phyloP scores from a whole-genome alignment of 352 stramenopile genomes.

The Phytophthora boehmeriae region DNA sequence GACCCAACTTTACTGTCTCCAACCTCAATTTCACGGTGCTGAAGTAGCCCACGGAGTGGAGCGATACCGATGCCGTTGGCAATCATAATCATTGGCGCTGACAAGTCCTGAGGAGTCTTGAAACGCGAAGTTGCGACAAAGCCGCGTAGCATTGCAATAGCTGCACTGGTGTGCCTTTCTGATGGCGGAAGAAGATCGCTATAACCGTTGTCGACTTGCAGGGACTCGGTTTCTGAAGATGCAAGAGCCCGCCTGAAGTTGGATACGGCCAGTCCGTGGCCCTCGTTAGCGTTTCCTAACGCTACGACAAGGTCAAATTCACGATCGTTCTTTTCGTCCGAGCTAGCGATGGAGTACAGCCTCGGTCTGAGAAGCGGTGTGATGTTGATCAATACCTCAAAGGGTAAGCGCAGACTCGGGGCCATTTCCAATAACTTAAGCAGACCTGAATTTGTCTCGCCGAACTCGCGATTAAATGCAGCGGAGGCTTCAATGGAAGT shows the following conservation, averaged over 20 bases:
- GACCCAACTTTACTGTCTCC: neutral
- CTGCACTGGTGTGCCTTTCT: neutral
- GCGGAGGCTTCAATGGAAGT: slow-evolving; percentile 69
- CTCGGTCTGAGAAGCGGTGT: slow-evolving; percentile 87
- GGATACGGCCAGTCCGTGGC: slow-evolving; percentile 30
- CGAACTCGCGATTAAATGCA: slow-evolving; percentile 85
- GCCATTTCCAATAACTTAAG: slow-evolving; percentile 76
- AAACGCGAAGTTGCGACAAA: slow-evolving; percentile 92
- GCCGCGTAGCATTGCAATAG: slow-evolving; percentile 43
- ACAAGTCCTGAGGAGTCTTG: slow-evolving; percentile 74
- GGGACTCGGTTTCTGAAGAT: neutral
- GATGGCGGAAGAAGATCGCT: neutral
- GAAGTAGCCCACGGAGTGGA: slow-evolving; percentile 75
- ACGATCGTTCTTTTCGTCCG: slow-evolving; percentile 55
- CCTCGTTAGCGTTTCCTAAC: slow-evolving; percentile 62
- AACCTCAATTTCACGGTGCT: slow-evolving; percentile 34
- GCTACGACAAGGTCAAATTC: slow-evolving; percentile 90
- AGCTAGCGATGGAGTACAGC: slow-evolving; percentile 95
- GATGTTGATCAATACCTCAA: slow-evolving; percentile 87
- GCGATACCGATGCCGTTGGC: slow-evolving; percentile 93
- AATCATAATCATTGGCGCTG: slow-evolving; percentile 90
- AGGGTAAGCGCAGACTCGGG: slow-evolving; percentile 48
- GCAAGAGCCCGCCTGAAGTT: slow-evolving; percentile 25
- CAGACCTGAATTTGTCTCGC: slow-evolving; percentile 71
- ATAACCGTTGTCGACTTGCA: neutral